These are phyloP conservation scores for Nicotiana otophora DNA, from an alignment of 257 asterid genomes.

Conservation along the genomic window DNA sequence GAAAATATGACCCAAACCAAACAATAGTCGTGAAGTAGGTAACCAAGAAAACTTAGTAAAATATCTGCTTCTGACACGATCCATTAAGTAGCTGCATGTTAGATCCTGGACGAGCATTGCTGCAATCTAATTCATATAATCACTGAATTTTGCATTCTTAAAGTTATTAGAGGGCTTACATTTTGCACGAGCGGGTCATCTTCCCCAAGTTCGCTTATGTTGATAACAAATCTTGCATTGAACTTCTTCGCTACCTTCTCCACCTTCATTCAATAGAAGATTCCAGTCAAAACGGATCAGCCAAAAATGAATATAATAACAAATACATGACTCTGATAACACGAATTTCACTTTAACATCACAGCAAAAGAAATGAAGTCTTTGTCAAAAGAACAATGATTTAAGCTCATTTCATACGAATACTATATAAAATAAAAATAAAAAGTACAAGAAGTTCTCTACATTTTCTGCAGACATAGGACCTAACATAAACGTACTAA, in stretches of 20 bases:
- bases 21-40: not conserved
- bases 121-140: not conserved
- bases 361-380: not conserved
- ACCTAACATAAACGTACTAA: not conserved
- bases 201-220: slow-evolving; percentile 48
- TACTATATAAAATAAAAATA: not conserved
- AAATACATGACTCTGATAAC: not conserved
- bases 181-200: slow-evolving; percentile 49
- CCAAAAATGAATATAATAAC: not conserved
- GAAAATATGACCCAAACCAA: not conserved
- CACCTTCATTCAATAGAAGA: slow-evolving; percentile 38
- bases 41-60: not conserved
- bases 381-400: not conserved
- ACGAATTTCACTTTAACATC: not conserved
- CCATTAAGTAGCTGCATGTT: slow-evolving; percentile 12
- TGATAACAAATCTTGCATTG: slow-evolving; percentile 42
- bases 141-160: not conserved
- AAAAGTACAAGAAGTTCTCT: not conserved
- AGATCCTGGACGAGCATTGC: not conserved
- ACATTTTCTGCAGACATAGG: not conserved
- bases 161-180: slow-evolving; percentile 31
- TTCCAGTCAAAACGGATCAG: not conserved
- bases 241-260: slow-evolving; percentile 34
- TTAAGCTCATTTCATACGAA: not conserved
- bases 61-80: not conserved